A percentile compares a stretch with the other conserved stretches of the same genome.
Conservation (phyloP, 495 filamentous ascomycete species). For the Opeltia flavorubescens region DNA sequence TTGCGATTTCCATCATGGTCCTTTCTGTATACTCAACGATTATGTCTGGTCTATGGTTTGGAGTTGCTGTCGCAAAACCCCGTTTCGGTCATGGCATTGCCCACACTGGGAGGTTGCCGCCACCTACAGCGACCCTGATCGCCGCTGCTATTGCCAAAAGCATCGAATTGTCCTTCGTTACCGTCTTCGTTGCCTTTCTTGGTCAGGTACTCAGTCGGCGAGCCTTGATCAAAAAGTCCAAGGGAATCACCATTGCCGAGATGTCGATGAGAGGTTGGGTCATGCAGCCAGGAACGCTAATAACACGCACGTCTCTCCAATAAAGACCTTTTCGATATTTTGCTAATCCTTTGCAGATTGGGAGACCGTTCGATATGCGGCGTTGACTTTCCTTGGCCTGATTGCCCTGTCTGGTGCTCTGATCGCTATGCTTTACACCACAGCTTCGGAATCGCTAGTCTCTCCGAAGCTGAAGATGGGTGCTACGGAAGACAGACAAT, state of each 20-base stretch:
- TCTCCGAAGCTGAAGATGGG: constrained; percentile 48
- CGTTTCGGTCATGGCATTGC: constrained; percentile 42
- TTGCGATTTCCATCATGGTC: constrained; percentile 40
- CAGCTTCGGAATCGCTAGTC: constrained; percentile 58
- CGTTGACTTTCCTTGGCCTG: constrained; percentile 39
- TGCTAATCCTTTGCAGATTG: constrained; percentile 54
- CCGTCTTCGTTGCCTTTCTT: constrained; percentile 58
- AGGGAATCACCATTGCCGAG: constrained; percentile 56
- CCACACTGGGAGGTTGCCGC: constrained; percentile 29
- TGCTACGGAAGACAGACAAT: constrained; percentile 22
- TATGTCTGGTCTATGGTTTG: constrained; percentile 49
- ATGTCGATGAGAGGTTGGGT: constrained; percentile 51
- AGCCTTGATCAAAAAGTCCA: constrained; percentile 38
- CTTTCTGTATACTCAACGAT: constrained; percentile 54
- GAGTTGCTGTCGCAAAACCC: constrained; percentile 42
- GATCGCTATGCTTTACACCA: constrained; percentile 55
- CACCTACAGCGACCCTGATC: constrained; percentile 44
- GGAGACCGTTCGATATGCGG: constrained; percentile 46
- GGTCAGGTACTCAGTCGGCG: constrained; percentile 57
- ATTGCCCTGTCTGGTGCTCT: constrained; percentile 45
- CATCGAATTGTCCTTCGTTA: constrained; percentile 64
- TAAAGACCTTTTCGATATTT: constrained; percentile 29
- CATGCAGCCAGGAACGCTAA: constrained; percentile 47
- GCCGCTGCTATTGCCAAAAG: constrained; percentile 54
- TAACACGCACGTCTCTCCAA: no score